Conservation (phyloP, 306 rosid genomes). For the Senna siamea region DNA sequence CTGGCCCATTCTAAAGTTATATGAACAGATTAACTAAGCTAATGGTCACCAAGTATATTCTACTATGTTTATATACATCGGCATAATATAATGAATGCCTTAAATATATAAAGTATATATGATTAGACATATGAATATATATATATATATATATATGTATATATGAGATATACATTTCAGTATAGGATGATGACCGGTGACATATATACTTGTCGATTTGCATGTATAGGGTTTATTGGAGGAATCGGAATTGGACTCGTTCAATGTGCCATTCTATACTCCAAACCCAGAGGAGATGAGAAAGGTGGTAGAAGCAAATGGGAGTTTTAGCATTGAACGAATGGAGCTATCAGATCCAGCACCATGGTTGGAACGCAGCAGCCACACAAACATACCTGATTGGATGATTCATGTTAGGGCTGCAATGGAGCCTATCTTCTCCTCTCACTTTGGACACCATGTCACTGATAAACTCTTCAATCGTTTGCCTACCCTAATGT, state of each 20-base stretch:
- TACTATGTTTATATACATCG: too few relatives aligned
- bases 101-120: too few relatives aligned
- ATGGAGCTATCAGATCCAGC: slow-evolving; percentile 52
- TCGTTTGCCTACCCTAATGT: slow-evolving; percentile 34
- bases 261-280: slow-evolving; percentile 59
- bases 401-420: slow-evolving; percentile 53
- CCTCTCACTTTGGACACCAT: slow-evolving; percentile 41
- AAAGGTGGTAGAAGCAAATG: slow-evolving; percentile 48
- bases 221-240: slow-evolving; percentile 45
- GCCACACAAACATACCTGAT: slow-evolving; percentile 3
- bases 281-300: slow-evolving; percentile 53
- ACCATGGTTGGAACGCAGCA: slow-evolving; percentile 41
- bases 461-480: slow-evolving; percentile 45
- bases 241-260: slow-evolving; percentile 54
- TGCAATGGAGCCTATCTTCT: slow-evolving; percentile 52
- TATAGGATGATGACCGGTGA: too few relatives aligned
- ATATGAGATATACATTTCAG: too few relatives aligned
- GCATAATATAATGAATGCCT: too few relatives aligned
- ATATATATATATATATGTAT: too few relatives aligned
- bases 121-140: too few relatives aligned
- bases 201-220: too few relatives aligned
- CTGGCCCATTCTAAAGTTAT: too few relatives aligned
- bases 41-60: too few relatives aligned
- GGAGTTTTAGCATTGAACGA: slow-evolving; percentile 50
- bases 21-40: too few relatives aligned